Base-by-base conservation (phyloP, 176 grass and related monocot species). In the Ensete ventricosum region DNA sequence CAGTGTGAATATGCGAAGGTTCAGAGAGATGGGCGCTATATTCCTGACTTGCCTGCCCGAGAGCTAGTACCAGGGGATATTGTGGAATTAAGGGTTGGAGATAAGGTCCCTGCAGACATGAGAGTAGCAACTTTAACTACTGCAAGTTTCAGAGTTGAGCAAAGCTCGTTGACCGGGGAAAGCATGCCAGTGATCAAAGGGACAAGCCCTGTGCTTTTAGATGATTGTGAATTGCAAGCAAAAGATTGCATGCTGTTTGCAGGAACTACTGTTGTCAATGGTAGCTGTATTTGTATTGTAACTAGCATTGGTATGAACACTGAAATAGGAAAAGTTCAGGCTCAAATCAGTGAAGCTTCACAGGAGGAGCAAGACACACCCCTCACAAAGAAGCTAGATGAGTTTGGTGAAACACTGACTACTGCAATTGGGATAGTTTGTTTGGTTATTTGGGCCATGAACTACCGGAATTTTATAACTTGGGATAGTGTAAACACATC, bases 191-290 rank as follows among this genome's bases (percentile, higher is more conserved):
- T 99, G 43, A 91, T 93, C 70, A 99, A 99, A 74, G 81, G 79
- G 50, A 94, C 79, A 74, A 82, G 81, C 64, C 84, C 75, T 69
- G 87, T 99, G 13, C 78, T 85, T 14, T 0, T 55, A 50, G 86
- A 91, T 73, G 95, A 99, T 77, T 88, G 87, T 3, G 95, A 94
- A 60, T 87, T 99, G 76, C 95, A 99, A 75, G 95, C 89, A 8
- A 99, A 99, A 83, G 91, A 91, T 54, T 99, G 88, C 80, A 99
- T 99, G 91, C 85, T 99, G 0, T 99, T 99, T 77, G 82, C 90
- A 17, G 88, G 95, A 49, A 99, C 95, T 43, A 99, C 95, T 11
- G 29, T 99, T 52, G 95, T 99, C 24, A 99, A 94, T 74, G 95
- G 95, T 72, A 91, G 88, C 24, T 92, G 90, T 21, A 79, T 94